A percentile compares a stretch with the other conserved stretches of the same genome.
Evolutionary conservation across 768 basidiomycete genomes (phyloP).

Genomic region (Obba rivulosa): DNA sequence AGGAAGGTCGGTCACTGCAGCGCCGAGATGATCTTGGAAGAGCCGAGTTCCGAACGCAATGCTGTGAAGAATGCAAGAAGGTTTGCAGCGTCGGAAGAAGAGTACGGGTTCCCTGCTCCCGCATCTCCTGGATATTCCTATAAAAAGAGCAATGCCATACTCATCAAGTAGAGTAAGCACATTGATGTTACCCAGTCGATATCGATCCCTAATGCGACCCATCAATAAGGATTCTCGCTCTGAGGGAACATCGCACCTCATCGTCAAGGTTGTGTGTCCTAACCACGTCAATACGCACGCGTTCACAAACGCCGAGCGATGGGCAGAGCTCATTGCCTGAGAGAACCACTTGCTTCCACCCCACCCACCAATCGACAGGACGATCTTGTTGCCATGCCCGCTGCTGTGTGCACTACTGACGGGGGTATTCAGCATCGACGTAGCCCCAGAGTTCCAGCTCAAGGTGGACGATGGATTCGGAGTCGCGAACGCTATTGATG

Average conservation of each 20-base stretch:
- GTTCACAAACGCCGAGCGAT: conserved; percentile 44
- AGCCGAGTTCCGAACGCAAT: conserved; percentile 52
- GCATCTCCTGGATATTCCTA: conserved; percentile 70
- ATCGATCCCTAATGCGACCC: conserved; percentile 34
- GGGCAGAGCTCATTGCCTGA: conserved; percentile 44
- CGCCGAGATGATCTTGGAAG: conserved; percentile 59
- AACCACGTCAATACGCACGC: conserved; percentile 52
- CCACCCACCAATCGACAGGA: conserved; percentile 72
- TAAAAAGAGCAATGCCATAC: neutral
- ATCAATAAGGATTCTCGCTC: neutral
- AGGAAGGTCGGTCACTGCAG: conserved; percentile 64
- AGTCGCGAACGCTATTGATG: conserved; percentile 57
- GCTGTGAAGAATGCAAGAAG: conserved; percentile 53
- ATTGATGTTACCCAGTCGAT: conserved; percentile 50
- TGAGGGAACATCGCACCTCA: neutral
- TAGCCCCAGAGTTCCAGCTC: conserved; percentile 45
- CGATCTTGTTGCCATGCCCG: conserved; percentile 56
- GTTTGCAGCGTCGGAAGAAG: conserved; percentile 58
- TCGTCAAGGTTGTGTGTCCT: conserved; percentile 61
- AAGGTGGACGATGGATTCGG: conserved; percentile 54
- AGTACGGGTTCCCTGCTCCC: conserved; percentile 61
- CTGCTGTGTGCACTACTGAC: conserved; percentile 52
- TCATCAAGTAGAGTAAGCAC: neutral
- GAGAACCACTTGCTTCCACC: conserved; percentile 65
- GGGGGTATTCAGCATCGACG: conserved; percentile 47